Conservation (phyloP, 2,329 filamentous ascomycete genomes). For the Alternaria rosae region DNA sequence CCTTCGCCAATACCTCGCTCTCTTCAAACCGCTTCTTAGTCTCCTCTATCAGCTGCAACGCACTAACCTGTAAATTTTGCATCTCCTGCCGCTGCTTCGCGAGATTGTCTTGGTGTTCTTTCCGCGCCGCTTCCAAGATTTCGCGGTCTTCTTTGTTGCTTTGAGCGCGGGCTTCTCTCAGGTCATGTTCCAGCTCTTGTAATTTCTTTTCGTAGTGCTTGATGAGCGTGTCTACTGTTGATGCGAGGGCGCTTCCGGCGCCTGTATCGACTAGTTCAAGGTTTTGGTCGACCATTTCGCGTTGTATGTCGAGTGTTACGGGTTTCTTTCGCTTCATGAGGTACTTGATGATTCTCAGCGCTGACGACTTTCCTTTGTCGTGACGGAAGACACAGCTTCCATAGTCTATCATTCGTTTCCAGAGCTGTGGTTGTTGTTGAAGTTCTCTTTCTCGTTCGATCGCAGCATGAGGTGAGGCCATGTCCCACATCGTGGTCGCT, state of each 20-base stretch:
- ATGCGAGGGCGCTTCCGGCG: constrained; percentile 10
- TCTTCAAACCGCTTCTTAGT: background rate
- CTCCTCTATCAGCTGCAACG: constrained; percentile 8
- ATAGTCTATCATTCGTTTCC: constrained; percentile 20
- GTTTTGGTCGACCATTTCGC: constrained; percentile 21
- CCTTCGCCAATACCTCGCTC: background rate
- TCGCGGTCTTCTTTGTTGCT: background rate
- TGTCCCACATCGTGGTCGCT: constrained; percentile 54
- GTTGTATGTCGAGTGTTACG: constrained; percentile 19
- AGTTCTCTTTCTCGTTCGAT: constrained; percentile 4
- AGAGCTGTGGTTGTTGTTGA: constrained; percentile 3
- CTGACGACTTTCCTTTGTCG: constrained; percentile 10
- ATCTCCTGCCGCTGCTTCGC: constrained; percentile 4
- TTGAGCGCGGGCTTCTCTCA: background rate
- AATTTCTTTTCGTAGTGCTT: background rate
- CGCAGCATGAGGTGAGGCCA: background rate
- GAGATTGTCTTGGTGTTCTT: background rate
- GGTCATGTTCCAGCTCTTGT: background rate
- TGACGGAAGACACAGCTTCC: constrained; percentile 22
- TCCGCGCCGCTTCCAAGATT: background rate
- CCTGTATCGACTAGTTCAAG: constrained; percentile 9
- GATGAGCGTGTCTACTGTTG: background rate
- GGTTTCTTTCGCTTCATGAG: constrained; percentile 11
- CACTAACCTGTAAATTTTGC: constrained; percentile 1
- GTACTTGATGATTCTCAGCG: constrained; percentile 14